phyloP scores from a whole-genome alignment of 768 basidiomycete species.

The Leccinum truebloodii region DNA sequence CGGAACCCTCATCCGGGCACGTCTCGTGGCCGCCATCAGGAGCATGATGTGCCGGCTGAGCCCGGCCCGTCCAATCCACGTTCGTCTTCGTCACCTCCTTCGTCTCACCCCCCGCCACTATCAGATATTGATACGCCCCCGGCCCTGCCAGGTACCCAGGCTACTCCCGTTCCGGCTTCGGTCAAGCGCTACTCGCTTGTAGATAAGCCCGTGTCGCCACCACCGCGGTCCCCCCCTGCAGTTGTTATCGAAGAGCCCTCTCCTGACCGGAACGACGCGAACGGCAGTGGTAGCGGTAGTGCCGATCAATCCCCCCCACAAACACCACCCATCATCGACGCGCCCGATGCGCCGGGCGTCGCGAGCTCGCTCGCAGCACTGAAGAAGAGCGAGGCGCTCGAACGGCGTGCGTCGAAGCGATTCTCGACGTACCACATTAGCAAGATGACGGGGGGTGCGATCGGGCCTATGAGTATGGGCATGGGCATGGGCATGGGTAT shows the following conservation, averaged over 20 bases:
- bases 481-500: constrained; percentile 16
- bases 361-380: constrained; percentile 86
- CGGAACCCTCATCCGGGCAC: constrained; percentile 16
- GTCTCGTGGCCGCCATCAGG: constrained; percentile 3
- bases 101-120: background rate
- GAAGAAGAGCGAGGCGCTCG: constrained; percentile 81
- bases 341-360: constrained; percentile 57
- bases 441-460: constrained; percentile 74
- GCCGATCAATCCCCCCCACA: constrained; percentile 33
- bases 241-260: constrained; percentile 44
- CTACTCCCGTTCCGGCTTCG: constrained; percentile 52
- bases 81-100: constrained; percentile 18
- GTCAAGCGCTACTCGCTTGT: constrained; percentile 81
- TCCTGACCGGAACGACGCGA: constrained; percentile 25
- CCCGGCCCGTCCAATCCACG: constrained; percentile 6
- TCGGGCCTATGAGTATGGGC: background rate
- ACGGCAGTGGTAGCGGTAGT: constrained; percentile 20
- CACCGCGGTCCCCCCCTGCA: constrained; percentile 46
- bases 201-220: constrained; percentile 58
- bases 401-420: constrained; percentile 91
- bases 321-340: constrained; percentile 37
- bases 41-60: constrained; percentile 15
- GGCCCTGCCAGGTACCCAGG: constrained; percentile 26
- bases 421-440: constrained; percentile 94
- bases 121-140: constrained; percentile 31